Percentiles rank a stretch among this genome's conserved stretches.
Conservation (phyloP, 2,329 filamentous ascomycete species). For the Monosporascus sp. region DNA sequence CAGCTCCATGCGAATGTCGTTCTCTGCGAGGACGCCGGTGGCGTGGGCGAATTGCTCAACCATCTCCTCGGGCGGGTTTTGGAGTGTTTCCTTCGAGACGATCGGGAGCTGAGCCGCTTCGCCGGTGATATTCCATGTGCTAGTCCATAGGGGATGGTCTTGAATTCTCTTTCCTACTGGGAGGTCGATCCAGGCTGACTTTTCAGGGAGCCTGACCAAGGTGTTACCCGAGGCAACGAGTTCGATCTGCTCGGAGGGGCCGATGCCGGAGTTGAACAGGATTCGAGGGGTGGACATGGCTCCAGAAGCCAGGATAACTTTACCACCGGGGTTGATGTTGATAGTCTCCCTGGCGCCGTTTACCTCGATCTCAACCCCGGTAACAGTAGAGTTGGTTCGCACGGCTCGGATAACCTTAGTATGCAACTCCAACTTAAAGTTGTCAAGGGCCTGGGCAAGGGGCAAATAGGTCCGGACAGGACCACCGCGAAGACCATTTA, state of each 20-base stretch:
- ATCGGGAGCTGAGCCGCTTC: constrained; percentile 35
- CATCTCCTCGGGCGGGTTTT: constrained; percentile 12
- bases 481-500: constrained; percentile 10
- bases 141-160: constrained; percentile 19
- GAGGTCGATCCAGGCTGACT: constrained; percentile 29
- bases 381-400: constrained; percentile 37
- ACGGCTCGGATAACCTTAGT: constrained; percentile 16
- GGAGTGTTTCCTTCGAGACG: constrained; percentile 43
- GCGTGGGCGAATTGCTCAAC: constrained; percentile 28
- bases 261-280: constrained; percentile 52
- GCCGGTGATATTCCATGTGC: constrained; percentile 5
- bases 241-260: constrained; percentile 40
- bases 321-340: constrained; percentile 44
- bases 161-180: constrained; percentile 34
- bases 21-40: constrained; percentile 43
- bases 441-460: constrained; percentile 6
- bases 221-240: constrained; percentile 23
- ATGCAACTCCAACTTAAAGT: constrained; percentile 14
- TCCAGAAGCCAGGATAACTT: constrained; percentile 50
- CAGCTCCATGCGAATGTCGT: constrained; percentile 45
- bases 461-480: constrained; percentile 13
- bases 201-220: constrained; percentile 21
- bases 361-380: constrained; percentile 47
- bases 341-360: constrained; percentile 44
- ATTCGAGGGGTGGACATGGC: constrained; percentile 52